These are phyloP conservation scores for Capronia coronata DNA, from an alignment of 2,329 filamentous ascomycete genomes.

Conservation along the genomic window DNA sequence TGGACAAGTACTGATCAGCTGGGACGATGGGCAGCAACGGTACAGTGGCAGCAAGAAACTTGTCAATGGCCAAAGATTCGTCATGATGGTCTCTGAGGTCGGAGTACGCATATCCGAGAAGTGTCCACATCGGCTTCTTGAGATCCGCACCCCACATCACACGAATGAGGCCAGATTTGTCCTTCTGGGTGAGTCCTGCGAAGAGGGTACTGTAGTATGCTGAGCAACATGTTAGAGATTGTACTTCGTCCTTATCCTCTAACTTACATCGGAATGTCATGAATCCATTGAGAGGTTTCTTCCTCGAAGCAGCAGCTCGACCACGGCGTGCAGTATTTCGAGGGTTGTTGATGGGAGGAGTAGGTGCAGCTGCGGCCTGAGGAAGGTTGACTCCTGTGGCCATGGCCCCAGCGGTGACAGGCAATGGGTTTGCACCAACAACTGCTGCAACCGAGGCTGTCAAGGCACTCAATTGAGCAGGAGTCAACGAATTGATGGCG, in stretches of 20 bases:
- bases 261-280: constrained; percentile 37
- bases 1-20: constrained; percentile 42
- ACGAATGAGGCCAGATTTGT: constrained; percentile 46
- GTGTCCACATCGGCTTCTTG: constrained; percentile 47
- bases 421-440: not conserved
- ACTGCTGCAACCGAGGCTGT: not conserved
- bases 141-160: constrained; percentile 47
- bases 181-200: constrained; percentile 46
- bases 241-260: constrained; percentile 5
- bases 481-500: constrained; percentile 4
- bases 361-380: not conserved
- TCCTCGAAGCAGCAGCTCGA: not conserved
- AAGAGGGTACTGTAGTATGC: constrained; percentile 46
- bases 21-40: constrained; percentile 44
- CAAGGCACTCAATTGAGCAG: constrained; percentile 8
- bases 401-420: not conserved
- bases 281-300: constrained; percentile 35
- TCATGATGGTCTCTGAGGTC: constrained; percentile 48
- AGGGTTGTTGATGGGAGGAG: not conserved
- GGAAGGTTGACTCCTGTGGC: not conserved
- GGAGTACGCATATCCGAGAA: constrained; percentile 52
- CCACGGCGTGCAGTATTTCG: not conserved
- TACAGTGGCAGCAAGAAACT: constrained; percentile 44
- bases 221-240: constrained; percentile 26
- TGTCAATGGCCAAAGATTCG: constrained; percentile 41